Evolutionary conservation across 331 rosid species (phyloP), one percentile per base, ranked within the genome.

Genomic region (Acacia pycnantha): DNA sequence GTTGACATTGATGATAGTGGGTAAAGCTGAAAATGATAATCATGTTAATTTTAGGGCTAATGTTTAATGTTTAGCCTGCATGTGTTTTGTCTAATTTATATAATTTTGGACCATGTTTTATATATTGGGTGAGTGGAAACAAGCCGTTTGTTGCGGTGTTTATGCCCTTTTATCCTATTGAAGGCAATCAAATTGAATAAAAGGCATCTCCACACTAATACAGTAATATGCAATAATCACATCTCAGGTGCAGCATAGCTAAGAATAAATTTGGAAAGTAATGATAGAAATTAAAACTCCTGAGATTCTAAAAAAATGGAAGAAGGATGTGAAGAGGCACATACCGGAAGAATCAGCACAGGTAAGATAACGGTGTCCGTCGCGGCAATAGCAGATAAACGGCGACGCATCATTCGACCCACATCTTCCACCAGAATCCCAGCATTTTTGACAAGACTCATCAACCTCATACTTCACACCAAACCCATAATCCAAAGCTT

Each of bases 401-500:
- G 40, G 12, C 53, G 78, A 53, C 11, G 0, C 12, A 33, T 35
- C 21, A 33, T 21, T 10, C 35, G 5, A 37, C 22, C 68, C 68
- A n/a, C 69, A 74, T 3, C 1, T 37, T 74, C 79, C 79, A 11
- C 0, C 1, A 37, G 35, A 19, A 4, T 7, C 0, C 12, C 0
- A 0, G 51, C 79, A 74, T 2, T 6, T 6, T 3, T 1, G 1
- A 16, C 74, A 70, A 69, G 51, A 1, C 33, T 5, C 74, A 0
- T 70, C 74, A 11, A 5, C 33, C 0, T 8, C 0, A 1, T 33
- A 72, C 8, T 5, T 2, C 1, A 85, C 81, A 6, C 47, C 76
- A 87, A 87, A 87, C n/a, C 85, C 90, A 12, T 1, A 3, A 21
- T 15, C 31, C 85, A 89, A 75, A 26, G 86, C 89, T 58, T n/a